Evolutionary conservation across 1,284 basidiomycete genomes (phyloP).

Genomic region (Rhodotorula sp.): DNA sequence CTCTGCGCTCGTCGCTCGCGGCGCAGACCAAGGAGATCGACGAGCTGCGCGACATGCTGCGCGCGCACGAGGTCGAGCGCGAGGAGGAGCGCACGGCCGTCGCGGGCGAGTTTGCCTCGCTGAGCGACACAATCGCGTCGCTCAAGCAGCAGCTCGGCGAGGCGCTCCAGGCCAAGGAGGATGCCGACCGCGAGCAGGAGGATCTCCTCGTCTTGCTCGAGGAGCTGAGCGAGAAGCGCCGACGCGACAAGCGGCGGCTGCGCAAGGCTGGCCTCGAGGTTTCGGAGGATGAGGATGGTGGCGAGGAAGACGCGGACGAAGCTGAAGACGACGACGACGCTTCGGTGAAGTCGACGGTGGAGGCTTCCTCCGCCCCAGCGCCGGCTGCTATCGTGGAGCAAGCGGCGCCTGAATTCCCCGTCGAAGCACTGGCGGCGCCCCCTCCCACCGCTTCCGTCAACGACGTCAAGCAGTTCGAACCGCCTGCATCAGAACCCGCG

Average conservation of each 20-base stretch:
- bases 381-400: not conserved
- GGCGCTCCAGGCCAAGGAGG: constrained; percentile 39
- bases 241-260: constrained; percentile 76
- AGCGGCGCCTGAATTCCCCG: no score
- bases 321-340: not conserved
- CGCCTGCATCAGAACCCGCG: not conserved
- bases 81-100: constrained; percentile 40
- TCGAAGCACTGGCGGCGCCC: no score
- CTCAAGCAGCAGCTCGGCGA: constrained; percentile 31
- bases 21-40: constrained; percentile 77
- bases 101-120: constrained; percentile 47
- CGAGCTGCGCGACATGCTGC: constrained; percentile 53
- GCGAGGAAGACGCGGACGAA: constrained; percentile 62
- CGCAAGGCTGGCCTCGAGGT: constrained; percentile 75
- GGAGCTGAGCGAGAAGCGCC: constrained; percentile 82
- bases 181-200: constrained; percentile 61
- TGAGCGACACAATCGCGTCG: constrained; percentile 49
- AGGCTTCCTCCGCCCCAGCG: not conserved
- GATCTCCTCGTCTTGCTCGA: constrained; percentile 83
- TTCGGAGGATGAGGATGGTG: constrained; percentile 66
- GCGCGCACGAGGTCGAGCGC: constrained; percentile 50
- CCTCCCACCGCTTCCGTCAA: no score
- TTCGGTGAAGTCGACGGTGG: not conserved
- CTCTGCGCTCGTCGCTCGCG: constrained; percentile 75
- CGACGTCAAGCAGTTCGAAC: not conserved